Base-by-base conservation (phyloP, 257 asterid genomes). In the Rauvolfia tetraphylla region DNA sequence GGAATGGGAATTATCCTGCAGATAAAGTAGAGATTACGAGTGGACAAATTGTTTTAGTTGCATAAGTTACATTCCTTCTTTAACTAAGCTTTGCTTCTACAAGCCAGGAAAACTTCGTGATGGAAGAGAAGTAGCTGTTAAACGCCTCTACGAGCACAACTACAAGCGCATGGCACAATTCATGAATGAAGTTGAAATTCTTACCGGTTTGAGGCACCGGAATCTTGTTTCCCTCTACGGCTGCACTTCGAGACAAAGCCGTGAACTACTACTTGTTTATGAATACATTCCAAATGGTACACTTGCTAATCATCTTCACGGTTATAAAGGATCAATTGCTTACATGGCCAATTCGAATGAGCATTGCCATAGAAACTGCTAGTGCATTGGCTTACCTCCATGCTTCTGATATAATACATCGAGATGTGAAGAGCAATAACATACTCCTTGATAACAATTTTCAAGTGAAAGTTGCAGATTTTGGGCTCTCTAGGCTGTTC, bases 111-210 rank as follows among this genome's bases (percentile, higher is more conserved):
- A 85, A 76, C 92, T 90, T 36, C 80, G 6, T 31, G 96, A 92
- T 68, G 97, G 96, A 70, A 83, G 97, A 85, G 96, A 92, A 81
- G 96, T 92, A 6, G 97, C 97, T 2, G 88, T 92, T 71, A 92
- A 92, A 87, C 89, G 96, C 5, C 84, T 92, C 1, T 92, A 88
- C 29, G 96, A 89, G 85, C 90, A 92, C 76, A 92, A 89, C 87
- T 85, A 79, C 81, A 85, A 81, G 83, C 80, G 95, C 73, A 86
- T 90, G 53, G 90, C 88, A 70, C 96, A 92, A 41, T 92, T 90
- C 84, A 80, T 83, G 83, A 92, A 90, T 48, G 97, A 92, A 76
- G 87, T 92, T 62, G 92, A 90, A 20, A 85, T 93, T 20, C 81
- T 72, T 25, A 78, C 78, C 3, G 25, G 83, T 20, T 76, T 92